These are phyloP conservation scores for Talaromyces sp. DNA, from an alignment of 2,329 filamentous ascomycete genomes.

Conservation along the genomic window DNA sequence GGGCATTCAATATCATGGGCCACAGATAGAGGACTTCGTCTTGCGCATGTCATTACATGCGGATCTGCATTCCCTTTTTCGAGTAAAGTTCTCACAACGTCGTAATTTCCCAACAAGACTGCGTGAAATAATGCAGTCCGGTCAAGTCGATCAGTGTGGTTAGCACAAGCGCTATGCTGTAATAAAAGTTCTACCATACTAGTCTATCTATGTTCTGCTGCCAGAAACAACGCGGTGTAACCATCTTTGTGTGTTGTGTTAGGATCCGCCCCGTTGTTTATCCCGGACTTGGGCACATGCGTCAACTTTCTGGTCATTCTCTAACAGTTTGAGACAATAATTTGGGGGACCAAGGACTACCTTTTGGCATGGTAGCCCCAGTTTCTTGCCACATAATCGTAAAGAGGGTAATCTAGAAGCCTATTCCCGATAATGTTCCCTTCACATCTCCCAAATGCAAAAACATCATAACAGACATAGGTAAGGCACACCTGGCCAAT, in stretches of 20 bases:
- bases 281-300: not conserved
- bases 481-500: constrained; percentile 30
- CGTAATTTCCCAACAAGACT: not conserved
- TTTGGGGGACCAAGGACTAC: not conserved
- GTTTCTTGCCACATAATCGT: constrained; percentile 20
- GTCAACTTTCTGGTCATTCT: not conserved
- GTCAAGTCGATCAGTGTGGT: too few species aligned
- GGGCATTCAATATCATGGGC: not conserved
- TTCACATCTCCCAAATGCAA: constrained; percentile 16
- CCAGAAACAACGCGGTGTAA: too few species aligned
- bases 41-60: not conserved
- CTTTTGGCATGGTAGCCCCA: constrained; percentile 19
- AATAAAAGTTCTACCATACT: too few species aligned
- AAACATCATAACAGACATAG: constrained; percentile 33
- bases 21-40: not conserved
- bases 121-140: too few species aligned
- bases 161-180: too few species aligned
- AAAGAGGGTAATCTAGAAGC: constrained; percentile 14
- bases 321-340: not conserved
- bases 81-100: not conserved
- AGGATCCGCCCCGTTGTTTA: too few species aligned
- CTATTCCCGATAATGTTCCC: constrained; percentile 9
- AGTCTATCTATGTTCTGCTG: too few species aligned
- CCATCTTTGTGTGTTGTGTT: too few species aligned
- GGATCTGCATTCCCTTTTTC: not conserved